These are phyloP conservation scores for Ilex aquifolium DNA, from an alignment of 257 asterid species.

Conservation along the genomic window DNA sequence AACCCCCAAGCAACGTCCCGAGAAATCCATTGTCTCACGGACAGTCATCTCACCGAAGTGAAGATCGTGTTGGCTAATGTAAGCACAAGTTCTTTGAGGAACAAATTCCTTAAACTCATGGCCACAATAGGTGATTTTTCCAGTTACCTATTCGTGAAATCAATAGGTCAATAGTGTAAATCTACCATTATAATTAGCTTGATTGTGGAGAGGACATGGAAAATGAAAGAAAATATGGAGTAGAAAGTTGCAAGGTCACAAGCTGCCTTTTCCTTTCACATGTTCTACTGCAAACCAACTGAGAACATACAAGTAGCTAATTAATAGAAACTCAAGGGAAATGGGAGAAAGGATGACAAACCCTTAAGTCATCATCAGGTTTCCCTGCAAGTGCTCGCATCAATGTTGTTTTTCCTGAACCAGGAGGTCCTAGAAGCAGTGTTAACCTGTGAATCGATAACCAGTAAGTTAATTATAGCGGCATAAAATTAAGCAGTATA, in stretches of 20 bases:
- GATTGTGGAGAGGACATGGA: not conserved
- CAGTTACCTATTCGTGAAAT: slow-evolving; percentile 40
- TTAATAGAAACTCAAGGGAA: not conserved
- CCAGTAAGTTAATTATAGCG: not conserved
- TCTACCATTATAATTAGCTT: no score
- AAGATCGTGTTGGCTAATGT: slow-evolving; percentile 87
- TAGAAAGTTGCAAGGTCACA: no score
- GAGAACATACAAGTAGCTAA: not conserved
- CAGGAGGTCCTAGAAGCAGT: slow-evolving; percentile 88
- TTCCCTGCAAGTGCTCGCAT: slow-evolving; percentile 78
- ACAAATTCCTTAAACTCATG: slow-evolving; percentile 74
- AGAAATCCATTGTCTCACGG: slow-evolving; percentile 82
- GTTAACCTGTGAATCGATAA: slow-evolving; percentile 52
- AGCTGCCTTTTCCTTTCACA: no score
- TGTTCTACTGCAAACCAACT: no score
- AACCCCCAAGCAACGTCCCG: slow-evolving; percentile 88
- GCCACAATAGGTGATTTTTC: slow-evolving; percentile 77
- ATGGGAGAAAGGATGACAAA: slow-evolving; percentile 10
- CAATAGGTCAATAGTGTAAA: not conserved
- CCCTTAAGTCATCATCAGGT: slow-evolving; percentile 68
- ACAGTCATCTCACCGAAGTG: slow-evolving; percentile 94
- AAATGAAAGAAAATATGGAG: not conserved
- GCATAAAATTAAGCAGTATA: no score
- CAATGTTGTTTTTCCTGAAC: slow-evolving; percentile 83
- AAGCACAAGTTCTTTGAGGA: slow-evolving; percentile 85